Evolutionary conservation across 331 rosid species (phyloP), one percentile per base, ranked within the genome.

Genomic region (Pyracantha coccinea): DNA sequence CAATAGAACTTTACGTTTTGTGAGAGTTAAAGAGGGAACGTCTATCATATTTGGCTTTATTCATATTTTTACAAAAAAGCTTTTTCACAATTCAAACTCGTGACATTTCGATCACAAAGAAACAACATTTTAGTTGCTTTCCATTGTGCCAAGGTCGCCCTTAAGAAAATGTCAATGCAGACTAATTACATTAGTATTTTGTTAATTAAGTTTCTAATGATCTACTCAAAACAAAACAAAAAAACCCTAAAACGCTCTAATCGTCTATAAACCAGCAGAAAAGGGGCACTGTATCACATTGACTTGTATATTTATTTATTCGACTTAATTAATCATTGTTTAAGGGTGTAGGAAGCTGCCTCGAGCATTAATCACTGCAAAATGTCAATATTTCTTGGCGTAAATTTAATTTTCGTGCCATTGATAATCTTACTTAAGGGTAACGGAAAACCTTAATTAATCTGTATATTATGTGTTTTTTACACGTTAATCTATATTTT

Each of bases 261-360:
- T 71, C 58, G 24, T 66, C 27, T 63, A 21, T n/a, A 78, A 33
- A 53, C 31, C 15, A 71, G 45, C 29, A 12, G 38, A 80, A 78
- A 72, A 27, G 79, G 81, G 28, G 19, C n/a, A 78, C 76, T 20
- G 63, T 71, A 50, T 71, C 79, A 71, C 81, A 45, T 58, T 78
- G 70, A 67, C 68, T 68, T 68, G 23, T 45, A n/a, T n/a, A 38
- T 28, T 38, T 72, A 0, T 24, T 50, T 71, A 60, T 21, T 76
- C 32, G 74, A 69, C 62, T 69, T 79, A 75, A n/a, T n/a, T n/a
- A n/a, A 50, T 82, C 86, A 86, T 71, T 59, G 77, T 72, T 76
- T 86, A 77, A 66, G 71, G 16, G 20, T 50, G 20, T 58, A 85
- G 75, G 74, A 58, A 71, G 68, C 45, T 78, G 80, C 66, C 83